Evolutionary conservation across 2,329 filamentous ascomycete species (phyloP).

Genomic region (Aspergillus sp.): DNA sequence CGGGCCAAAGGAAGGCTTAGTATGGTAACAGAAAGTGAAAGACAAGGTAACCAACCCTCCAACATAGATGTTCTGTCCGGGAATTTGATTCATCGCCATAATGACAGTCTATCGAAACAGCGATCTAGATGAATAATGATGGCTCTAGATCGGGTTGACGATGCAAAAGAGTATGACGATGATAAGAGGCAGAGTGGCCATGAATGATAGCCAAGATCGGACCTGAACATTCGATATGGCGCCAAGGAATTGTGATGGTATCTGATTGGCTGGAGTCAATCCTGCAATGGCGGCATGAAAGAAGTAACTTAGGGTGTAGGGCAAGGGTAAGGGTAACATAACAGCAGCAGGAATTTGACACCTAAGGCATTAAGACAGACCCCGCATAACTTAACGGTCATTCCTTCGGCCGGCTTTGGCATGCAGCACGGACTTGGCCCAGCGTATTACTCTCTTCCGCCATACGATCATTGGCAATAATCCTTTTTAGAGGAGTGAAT

Average conservation of each 20-base stretch:
- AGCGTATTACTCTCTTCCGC: not conserved
- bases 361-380: slow-evolving; percentile 14
- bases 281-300: not conserved
- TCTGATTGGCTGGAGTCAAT: slow-evolving; percentile 16
- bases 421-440: slow-evolving; percentile 2
- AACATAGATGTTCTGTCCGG: slow-evolving; percentile 72
- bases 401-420: not conserved
- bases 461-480: too few relatives aligned
- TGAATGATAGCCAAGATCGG: not conserved
- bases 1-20: slow-evolving; percentile 1
- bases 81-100: slow-evolving; percentile 63
- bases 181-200: slow-evolving; percentile 4
- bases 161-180: not conserved
- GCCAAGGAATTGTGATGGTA: not conserved
- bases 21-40: slow-evolving; percentile 8
- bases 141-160: not conserved
- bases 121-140: not conserved
- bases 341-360: not conserved
- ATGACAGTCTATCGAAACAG: not conserved
- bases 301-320: slow-evolving; percentile 20
- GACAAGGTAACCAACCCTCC: slow-evolving; percentile 62
- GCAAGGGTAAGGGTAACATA: slow-evolving; percentile 20
- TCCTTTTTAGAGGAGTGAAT: not conserved
- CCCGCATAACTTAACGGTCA: not conserved
- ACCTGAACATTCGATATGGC: not conserved